Base-by-base conservation (phyloP, 169 alveolate species). In the Plasmodium berghei region DNA sequence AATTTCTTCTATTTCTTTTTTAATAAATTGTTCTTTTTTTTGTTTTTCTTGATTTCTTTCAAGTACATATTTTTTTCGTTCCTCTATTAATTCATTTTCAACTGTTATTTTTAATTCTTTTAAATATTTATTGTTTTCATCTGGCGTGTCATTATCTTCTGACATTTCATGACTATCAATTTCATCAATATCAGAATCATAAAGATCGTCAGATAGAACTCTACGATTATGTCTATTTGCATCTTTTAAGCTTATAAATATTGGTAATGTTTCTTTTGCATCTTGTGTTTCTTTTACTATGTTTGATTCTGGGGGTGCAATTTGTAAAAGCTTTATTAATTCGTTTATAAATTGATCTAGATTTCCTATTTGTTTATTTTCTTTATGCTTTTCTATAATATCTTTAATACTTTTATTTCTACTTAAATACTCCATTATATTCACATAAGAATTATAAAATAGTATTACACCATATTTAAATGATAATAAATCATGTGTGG, bases 311-410 rank as follows among this genome's bases (percentile, higher is more conserved):
- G 42, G 8, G 0, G 42, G 42, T 9, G 14, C 26, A 10, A 46
- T 28, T 54, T 5, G 24, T 48, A 77, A 77, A 12, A 77, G 72
- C 16, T 46, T 70, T 40, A 77, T 14, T 2, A 77, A 45, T 40
- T 63, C 66, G 46, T 77, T 77, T 10, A 77, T 24, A 58, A 77
- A 77, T 77, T 77, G 49, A 56, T 77, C 89, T 14, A 77, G 40
- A 10, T 56, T 77, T 10, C 49, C 69, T 6, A 77, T 70, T 45
- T 63, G 63, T 1, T 48, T 48, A 2, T 48, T 22, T 1, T 12
- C 34, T 58, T 52, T 77, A n/a, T 77, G 66, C 0, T 46, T 34
- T 0, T 49, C 56, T 5, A 77, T 20, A 1, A 77, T 34, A n/a
- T 22, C 28, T 22, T 45, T 77, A 40, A 77, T n/a, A 14, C 64